Base-by-base conservation (phyloP, 2,329 filamentous ascomycete species). In the Venturia effusa region DNA sequence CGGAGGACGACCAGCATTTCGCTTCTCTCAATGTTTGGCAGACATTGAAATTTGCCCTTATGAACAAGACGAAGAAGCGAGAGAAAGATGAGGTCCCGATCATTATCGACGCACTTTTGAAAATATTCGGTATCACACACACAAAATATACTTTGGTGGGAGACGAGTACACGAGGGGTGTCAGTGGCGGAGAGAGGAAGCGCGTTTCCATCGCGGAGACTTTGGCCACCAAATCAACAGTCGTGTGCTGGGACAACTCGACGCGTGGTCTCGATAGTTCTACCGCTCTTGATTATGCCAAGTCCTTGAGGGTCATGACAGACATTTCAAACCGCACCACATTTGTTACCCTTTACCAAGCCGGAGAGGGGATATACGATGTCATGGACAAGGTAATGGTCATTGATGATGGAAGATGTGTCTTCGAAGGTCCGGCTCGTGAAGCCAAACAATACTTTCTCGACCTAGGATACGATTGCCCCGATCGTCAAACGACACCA, bases 1-100 rank as follows among this genome's bases (percentile, higher is more conserved):
- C 90, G 17, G 89, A 93, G 75, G 84, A 87, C 34, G 88, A 91
- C 71, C 80, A 87, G 34, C 89, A 92, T 71, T 92, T 91, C 67
- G 86, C 89, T 0, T 86, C 89, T n/a, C 76, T 94, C 27, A 90
- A 86, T 0, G 88, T 92, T 13, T 84, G 87, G 1, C 82, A 90
- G 67, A 93, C 89, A 0, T 78, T 93, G 0, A 80, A 84, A 61
- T 92, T 92, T 70, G 89, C 89, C 0, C 81, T 89, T 1, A 83
- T 85, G 61, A 84, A 85, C 0, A 80, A 87, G 61, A 88, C 88
- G 0, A 88, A 88, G 0, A 82, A 84, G 1, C 83, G 87, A 62
- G 74, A 75, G 19, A 81, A 85, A 1, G 72, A 78, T 0, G 82
- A 88, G 24, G 87, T 85, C 57, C 88, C 88, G 68, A 84, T 92